phyloP scores from a whole-genome alignment of 768 basidiomycete species.

The Dictyophora rubrovolvata region DNA sequence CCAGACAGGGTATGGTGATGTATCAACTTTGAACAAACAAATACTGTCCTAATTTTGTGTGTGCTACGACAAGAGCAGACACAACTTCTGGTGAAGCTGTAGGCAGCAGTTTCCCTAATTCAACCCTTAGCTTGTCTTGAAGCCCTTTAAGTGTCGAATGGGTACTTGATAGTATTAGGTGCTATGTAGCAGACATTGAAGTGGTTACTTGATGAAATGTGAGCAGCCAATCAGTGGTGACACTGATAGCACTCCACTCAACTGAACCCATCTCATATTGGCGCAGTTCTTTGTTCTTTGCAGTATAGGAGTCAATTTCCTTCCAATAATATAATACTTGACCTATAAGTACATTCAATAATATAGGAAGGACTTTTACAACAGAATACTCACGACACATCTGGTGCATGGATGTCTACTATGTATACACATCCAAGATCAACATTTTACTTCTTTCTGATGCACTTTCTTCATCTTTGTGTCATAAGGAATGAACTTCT shows the following conservation, averaged over 20 bases:
- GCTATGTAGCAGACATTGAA: slow-evolving; percentile 23
- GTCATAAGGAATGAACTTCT: background rate
- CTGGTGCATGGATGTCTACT: slow-evolving; percentile 8
- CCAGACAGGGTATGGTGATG: slow-evolving; percentile 18
- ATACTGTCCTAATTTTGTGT: slow-evolving; percentile 25
- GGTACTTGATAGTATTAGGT: slow-evolving; percentile 22
- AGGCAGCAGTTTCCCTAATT: slow-evolving; percentile 14
- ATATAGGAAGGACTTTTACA: background rate
- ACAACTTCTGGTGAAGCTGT: slow-evolving; percentile 9
- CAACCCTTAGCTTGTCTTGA: slow-evolving; percentile 18
- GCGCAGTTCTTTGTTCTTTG: slow-evolving; percentile 13
- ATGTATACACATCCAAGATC: slow-evolving; percentile 5
- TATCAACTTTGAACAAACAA: slow-evolving; percentile 19
- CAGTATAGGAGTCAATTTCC: slow-evolving; percentile 12
- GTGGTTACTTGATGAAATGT: slow-evolving; percentile 22
- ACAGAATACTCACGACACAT: slow-evolving; percentile 6
- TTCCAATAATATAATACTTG: slow-evolving; percentile 16
- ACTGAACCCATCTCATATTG: slow-evolving; percentile 9
- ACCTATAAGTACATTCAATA: slow-evolving; percentile 10
- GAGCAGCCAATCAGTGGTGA: slow-evolving; percentile 19
- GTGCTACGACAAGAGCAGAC: slow-evolving; percentile 18
- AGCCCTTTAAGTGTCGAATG: slow-evolving; percentile 25
- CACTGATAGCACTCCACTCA: slow-evolving; percentile 21
- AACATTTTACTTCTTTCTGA: background rate
- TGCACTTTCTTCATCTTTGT: background rate